phyloP scores from a whole-genome alignment of 139 green algal genomes.

The Pseudopediastrum boryanum region DNA sequence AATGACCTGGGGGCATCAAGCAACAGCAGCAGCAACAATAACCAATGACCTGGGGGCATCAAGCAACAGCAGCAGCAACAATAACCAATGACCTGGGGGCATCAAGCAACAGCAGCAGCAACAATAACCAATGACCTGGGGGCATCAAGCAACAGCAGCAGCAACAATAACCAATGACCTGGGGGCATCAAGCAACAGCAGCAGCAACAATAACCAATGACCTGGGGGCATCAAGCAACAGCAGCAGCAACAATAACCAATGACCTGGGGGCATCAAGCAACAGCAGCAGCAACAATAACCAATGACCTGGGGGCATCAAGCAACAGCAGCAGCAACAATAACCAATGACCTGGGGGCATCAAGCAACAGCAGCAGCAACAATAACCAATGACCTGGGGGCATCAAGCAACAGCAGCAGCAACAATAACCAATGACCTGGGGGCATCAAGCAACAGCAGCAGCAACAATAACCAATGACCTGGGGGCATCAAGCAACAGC shows the following conservation, averaged over 20 bases:
- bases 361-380: no score
- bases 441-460: neutral
- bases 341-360: no score
- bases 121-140: neutral
- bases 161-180: constrained; percentile 9
- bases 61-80: neutral
- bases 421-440: neutral
- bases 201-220: no score
- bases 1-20: neutral
- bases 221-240: constrained; percentile 1
- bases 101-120: neutral
- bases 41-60: neutral
- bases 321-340: neutral
- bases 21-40: neutral
- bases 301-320: neutral
- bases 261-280: no score
- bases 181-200: neutral
- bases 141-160: neutral
- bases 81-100: neutral
- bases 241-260: no score
- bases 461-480: neutral
- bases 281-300: neutral
- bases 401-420: neutral
- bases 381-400: neutral
- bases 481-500: neutral